Base-by-base conservation (phyloP, 2,329 filamentous ascomycete genomes). In the Exophiala bonariae region DNA sequence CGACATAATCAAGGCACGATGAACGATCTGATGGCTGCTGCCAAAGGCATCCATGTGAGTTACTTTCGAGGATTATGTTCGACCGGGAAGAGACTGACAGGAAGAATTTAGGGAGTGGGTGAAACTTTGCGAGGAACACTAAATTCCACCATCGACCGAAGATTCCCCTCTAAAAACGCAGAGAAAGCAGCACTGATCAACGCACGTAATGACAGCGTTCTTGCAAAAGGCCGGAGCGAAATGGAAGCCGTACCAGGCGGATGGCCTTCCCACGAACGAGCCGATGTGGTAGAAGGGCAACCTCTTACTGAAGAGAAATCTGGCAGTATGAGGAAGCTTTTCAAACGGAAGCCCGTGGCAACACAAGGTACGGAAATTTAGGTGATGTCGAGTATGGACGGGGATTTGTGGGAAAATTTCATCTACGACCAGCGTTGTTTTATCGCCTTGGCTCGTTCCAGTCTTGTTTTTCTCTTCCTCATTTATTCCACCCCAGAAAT, bases 81-180 rank as follows among this genome's bases (percentile, higher is more conserved):
- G 23, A 26, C 6, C 11, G 11, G 11, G 11, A 11, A 26, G 6
- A 26, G 6, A 6, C 23, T 26, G 23, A 26, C 23, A 26, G 23
- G 6, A 11, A 26, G 11, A 11, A 6, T 26, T 23, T 19, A 58
- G 56, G 56, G 56, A 5, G 54, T 58, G 3, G 57, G 55, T 6
- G 57, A 59, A 34, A 59, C 57, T n/a, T 44, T 58, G 13, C 50
- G 57, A 11, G 57, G 57, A 19, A 58, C 55, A 3, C 39, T 58
- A 10, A 57, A 49, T 31, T 49, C 39, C n/a, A 44, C 49, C 7
- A 49, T 57, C 20, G 56, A 59, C 44, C 40, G 44, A 2, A 46
- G 46, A 11, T 58, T 53, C 35, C 54, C 54, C 11, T 38, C 41
- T 14, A 53, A 55, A 30, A 54, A 57, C 31, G 32, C 51, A 4